Percentiles rank a stretch among this genome's conserved stretches.
Evolutionary conservation across 140 eudicot species (phyloP).

Genomic region (Anethum foeniculum): DNA sequence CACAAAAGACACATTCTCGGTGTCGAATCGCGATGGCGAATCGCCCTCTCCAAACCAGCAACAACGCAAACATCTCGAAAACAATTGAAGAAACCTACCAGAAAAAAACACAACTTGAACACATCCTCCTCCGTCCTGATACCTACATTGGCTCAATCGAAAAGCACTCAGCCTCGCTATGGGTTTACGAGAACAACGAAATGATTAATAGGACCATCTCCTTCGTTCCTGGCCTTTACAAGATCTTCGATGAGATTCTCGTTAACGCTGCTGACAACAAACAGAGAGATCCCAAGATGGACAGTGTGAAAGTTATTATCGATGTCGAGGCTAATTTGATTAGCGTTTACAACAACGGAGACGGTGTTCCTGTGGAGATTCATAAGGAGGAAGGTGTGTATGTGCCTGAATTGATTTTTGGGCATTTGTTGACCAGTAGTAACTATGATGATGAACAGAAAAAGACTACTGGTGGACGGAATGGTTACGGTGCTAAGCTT

Average conservation of each 20-base stretch:
- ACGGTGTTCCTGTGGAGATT: constrained; percentile 81
- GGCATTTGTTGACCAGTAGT: constrained; percentile 88
- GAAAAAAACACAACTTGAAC: constrained; percentile 92
- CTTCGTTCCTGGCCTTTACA: constrained; percentile 83
- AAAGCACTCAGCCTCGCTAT: constrained; percentile 52
- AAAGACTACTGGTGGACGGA: constrained; percentile 94
- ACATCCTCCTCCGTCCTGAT: constrained; percentile 92
- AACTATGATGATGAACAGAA: constrained; percentile 74
- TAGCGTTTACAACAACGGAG: constrained; percentile 72
- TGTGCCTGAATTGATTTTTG: constrained; percentile 93
- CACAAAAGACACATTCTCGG: not conserved
- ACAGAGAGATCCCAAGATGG: constrained; percentile 80
- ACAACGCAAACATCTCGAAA: constrained; percentile 46
- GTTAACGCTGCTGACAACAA: constrained; percentile 93
- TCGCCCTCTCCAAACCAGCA: constrained; percentile 25
- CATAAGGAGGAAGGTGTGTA: constrained; percentile 83
- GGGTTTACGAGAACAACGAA: constrained; percentile 49
- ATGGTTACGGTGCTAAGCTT: constrained; percentile 89
- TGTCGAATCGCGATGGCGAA: not conserved
- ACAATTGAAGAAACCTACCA: constrained; percentile 89
- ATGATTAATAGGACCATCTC: constrained; percentile 38
- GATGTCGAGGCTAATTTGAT: constrained; percentile 51
- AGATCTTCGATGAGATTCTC: constrained; percentile 83
- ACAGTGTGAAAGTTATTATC: constrained; percentile 44
- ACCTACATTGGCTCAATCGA: constrained; percentile 90